Evolutionary conservation across 208 protist genomes (phyloP).

Genomic region (Acanthamoeba healyi): DNA sequence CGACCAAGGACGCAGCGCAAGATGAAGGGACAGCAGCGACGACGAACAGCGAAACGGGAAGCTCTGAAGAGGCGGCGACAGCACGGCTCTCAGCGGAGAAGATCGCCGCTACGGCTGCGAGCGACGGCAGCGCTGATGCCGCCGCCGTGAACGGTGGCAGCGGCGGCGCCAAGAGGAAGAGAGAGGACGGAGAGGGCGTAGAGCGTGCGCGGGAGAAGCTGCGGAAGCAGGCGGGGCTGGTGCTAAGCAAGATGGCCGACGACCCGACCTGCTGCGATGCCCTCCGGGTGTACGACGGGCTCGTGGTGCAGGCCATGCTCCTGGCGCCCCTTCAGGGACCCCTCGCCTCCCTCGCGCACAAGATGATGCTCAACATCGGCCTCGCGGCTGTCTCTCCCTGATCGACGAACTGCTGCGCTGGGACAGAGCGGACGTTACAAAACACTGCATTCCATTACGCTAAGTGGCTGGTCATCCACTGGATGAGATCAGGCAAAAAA

Average conservation of each 20-base stretch:
- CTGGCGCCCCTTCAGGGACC: not conserved
- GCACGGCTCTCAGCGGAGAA: too few species aligned
- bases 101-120: not conserved
- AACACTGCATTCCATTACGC: not conserved
- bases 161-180: not conserved
- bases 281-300: not conserved
- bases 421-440: not conserved
- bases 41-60: not conserved
- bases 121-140: not conserved
- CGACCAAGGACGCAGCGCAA: too few species aligned
- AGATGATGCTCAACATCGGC: conserved; percentile 16
- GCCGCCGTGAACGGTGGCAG: not conserved
- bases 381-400: not conserved
- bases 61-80: not conserved
- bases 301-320: not conserved
- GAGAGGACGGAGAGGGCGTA: not conserved
- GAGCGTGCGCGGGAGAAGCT: not conserved
- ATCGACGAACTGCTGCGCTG: not conserved
- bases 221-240: conserved; percentile 21
- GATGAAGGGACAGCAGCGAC: not conserved
- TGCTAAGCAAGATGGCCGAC: conserved; percentile 33
- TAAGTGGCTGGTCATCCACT: too few species aligned
- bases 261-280: not conserved
- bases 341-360: not conserved
- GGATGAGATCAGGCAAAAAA: too few species aligned